Conservation (phyloP, 305 asterid genomes). For the Solanum hybrid region DNA sequence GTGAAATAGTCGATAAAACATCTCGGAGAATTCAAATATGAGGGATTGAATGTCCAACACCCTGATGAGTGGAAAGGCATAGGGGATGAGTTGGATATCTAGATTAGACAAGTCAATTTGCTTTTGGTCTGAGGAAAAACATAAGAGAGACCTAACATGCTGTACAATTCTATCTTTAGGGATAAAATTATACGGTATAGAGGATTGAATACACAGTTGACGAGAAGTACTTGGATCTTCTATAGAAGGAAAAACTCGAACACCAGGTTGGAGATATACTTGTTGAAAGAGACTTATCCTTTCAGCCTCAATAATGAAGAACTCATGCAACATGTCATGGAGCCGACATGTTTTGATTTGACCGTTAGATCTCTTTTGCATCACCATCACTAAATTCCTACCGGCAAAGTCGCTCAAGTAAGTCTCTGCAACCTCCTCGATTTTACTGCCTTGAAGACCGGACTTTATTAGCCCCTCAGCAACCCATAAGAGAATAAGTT, state of each 20-base stretch:
- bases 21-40: no score
- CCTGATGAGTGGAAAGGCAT: no score
- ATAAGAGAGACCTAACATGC: background rate
- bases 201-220: constrained; percentile 37
- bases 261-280: constrained; percentile 9
- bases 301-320: constrained; percentile 38
- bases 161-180: constrained; percentile 5
- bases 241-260: constrained; percentile 40
- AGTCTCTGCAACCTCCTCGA: no score
- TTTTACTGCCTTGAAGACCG: constrained; percentile 18
- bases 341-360: no score
- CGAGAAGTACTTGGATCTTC: constrained; percentile 22
- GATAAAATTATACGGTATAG: constrained; percentile 18
- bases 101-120: background rate
- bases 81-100: no score
- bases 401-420: no score
- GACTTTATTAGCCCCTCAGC: constrained; percentile 53
- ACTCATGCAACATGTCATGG: constrained; percentile 9
- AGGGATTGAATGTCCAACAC: background rate
- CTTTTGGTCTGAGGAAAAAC: background rate
- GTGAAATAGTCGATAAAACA: no score
- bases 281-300: constrained; percentile 30
- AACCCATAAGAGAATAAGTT: constrained; percentile 17
- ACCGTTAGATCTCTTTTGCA: no score
- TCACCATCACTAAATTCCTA: no score